phyloP scores from a whole-genome alignment of 2,329 filamentous ascomycete genomes.

The Cytospora chrysosperma region DNA sequence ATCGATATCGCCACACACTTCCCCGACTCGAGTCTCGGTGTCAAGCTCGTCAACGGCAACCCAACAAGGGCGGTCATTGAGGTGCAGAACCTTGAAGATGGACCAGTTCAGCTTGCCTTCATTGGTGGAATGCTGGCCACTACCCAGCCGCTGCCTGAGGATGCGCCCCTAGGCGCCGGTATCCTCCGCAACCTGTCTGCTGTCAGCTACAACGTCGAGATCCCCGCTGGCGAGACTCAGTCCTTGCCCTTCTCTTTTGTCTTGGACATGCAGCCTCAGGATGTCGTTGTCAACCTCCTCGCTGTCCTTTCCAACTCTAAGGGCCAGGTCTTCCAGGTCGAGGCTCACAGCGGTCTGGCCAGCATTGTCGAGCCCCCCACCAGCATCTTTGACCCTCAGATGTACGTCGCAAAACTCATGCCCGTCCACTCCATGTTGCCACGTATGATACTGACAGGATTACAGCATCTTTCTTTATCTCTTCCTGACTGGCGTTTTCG shows the following conservation, averaged over 20 bases:
- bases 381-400: constrained; percentile 91
- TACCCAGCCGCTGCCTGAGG: constrained; percentile 52
- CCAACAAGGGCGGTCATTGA: constrained; percentile 80
- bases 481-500: constrained; percentile 77
- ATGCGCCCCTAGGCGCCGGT: constrained; percentile 46
- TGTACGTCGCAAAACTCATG: constrained; percentile 60
- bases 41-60: constrained; percentile 92
- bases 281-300: constrained; percentile 74
- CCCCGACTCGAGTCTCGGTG: constrained; percentile 76
- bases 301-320: constrained; percentile 69
- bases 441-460: neutral
- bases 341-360: constrained; percentile 79
- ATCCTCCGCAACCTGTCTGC: constrained; percentile 84
- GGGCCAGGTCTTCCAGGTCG: constrained; percentile 71
- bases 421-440: neutral
- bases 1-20: constrained; percentile 65
- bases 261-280: constrained; percentile 90
- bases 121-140: constrained; percentile 71
- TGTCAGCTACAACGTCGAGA: constrained; percentile 68
- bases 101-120: constrained; percentile 71
- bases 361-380: constrained; percentile 86
- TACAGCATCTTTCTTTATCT: constrained; percentile 94
- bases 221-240: constrained; percentile 74
- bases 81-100: constrained; percentile 79
- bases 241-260: constrained; percentile 80